Evolutionary conservation across 148 eudicot species (phyloP).

Genomic region (Diospyros lotus): DNA sequence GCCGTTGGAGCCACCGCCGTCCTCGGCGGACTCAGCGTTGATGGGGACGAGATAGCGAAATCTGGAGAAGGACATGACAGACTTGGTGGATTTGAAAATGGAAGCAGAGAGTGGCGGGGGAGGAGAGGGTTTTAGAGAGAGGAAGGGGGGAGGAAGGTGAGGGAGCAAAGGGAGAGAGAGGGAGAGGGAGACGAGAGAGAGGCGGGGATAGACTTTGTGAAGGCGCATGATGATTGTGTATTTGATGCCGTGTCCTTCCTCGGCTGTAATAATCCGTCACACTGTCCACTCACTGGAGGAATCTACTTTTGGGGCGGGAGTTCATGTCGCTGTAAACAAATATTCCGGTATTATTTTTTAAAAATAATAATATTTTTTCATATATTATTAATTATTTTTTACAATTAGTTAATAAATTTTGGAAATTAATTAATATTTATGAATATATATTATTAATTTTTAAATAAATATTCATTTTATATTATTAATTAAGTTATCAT

Average conservation of each 20-base stretch:
- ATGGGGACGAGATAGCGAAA: constrained; percentile 45
- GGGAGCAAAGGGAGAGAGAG: constrained; percentile 10
- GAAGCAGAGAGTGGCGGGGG: constrained; percentile 24
- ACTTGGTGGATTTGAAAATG: not conserved
- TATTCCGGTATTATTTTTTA: too few relatives aligned
- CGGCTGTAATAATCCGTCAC: not conserved
- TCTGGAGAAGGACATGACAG: constrained; percentile 31
- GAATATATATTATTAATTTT: too few relatives aligned
- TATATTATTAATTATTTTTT: too few relatives aligned
- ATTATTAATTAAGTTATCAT: too few relatives aligned
- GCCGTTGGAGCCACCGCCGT: constrained; percentile 32
- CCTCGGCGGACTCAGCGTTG: constrained; percentile 44
- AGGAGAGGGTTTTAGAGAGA: not conserved
- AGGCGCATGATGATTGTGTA: constrained; percentile 41
- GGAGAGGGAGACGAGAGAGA: constrained; percentile 40
- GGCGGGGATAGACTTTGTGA: constrained; percentile 64
- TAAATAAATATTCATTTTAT: too few relatives aligned
- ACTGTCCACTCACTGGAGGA: too few relatives aligned
- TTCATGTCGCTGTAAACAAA: too few relatives aligned
- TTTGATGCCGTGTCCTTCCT: not conserved
- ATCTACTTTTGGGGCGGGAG: too few relatives aligned
- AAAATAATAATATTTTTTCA: too few relatives aligned
- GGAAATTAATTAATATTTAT: too few relatives aligned
- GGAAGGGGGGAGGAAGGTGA: constrained; percentile 4
- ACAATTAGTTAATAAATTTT: too few relatives aligned